Base-by-base conservation (phyloP, 768 basidiomycete genomes). In the Collybia sordida region DNA sequence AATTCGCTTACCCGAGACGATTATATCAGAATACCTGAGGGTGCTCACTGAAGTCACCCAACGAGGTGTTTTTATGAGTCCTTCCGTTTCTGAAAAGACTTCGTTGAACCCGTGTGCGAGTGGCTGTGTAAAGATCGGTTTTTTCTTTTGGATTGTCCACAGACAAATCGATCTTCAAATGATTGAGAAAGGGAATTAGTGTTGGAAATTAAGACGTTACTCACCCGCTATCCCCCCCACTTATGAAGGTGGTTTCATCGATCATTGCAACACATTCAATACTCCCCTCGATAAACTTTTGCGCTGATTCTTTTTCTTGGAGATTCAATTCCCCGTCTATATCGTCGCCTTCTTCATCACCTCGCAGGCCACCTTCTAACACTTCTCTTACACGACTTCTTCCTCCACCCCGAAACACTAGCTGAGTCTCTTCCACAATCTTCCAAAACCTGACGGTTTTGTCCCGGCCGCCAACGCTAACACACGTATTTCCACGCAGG, bases 391-490 rank as follows among this genome's bases (percentile, higher is more conserved):
- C 75, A 28, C 80, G 80, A 69, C 88, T 94, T 57, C 82, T 79
- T 4, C 89, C 93, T n/a, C 97, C 97, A 21, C 96, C 97, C 31
- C 97, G 82, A 62, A 98, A 98, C 6, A 99, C 94, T 21, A 99
- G 76, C 63, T 98, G 96, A 11, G 81, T 91, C 68, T 98, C 94
- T 46, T 99, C 96, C 31, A 85, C 83, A 45, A 98, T 88, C 71
- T 98, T 98, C 96, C 96, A 99, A 70, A 83, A 98, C 28, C 97
- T 79, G 51, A 86, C 81, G 0, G 94, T 97, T 64, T 92, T 88
- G 73, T 99, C 97, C 27, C 93, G 77, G 0, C 85, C 90, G 17
- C 96, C 97, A 4, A 88, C 88, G 28, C 87, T 94, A 17, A 98
- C 82, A 14, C 88, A 90, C 1, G 85, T 83, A 58, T 98, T 93